Evolutionary conservation across 352 stramenopile genomes (phyloP).

Genomic region (Thraustochytrium striatum): DNA sequence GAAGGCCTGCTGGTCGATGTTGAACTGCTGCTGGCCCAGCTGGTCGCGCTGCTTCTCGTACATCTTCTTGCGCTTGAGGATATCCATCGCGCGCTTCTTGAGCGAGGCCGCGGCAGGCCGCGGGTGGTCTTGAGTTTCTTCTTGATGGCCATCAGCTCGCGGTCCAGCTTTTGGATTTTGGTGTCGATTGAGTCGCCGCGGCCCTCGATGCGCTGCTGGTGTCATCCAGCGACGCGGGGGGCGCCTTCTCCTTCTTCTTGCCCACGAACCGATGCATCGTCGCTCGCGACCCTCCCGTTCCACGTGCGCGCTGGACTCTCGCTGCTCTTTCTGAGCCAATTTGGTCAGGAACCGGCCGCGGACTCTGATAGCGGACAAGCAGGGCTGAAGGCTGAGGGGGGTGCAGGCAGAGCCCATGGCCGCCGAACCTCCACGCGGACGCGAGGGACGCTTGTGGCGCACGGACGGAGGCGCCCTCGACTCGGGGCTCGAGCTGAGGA

Average conservation of each 20-base stretch:
- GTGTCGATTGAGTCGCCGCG: constrained; percentile 17
- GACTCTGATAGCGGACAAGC: no score
- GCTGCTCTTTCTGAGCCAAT: no score
- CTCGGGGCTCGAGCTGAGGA: no score
- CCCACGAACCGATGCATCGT: constrained; percentile 46
- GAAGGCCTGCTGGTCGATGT: constrained; percentile 55
- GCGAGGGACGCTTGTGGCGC: no score
- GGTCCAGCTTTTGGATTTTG: constrained; percentile 35
- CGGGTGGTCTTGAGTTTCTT: constrained; percentile 31
- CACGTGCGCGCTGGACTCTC: no score
- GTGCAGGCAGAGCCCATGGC: no score
- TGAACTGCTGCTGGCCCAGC: constrained; percentile 67
- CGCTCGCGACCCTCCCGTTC: no score
- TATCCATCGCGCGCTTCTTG: constrained; percentile 56
- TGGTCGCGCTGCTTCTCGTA: constrained; percentile 71
- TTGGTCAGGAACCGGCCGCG: no score
- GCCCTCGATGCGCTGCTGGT: constrained; percentile 33
- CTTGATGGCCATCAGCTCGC: constrained; percentile 21
- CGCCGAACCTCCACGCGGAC: no score
- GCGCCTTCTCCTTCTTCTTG: constrained; percentile 46
- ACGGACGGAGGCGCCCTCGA: no score
- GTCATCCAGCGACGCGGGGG: constrained; percentile 24
- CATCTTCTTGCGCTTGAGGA: constrained; percentile 70
- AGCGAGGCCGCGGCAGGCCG: neutral
- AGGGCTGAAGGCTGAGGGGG: no score